Evolutionary conservation across 2,329 filamentous ascomycete genomes (phyloP).

Genomic region (Diaporthe citri): DNA sequence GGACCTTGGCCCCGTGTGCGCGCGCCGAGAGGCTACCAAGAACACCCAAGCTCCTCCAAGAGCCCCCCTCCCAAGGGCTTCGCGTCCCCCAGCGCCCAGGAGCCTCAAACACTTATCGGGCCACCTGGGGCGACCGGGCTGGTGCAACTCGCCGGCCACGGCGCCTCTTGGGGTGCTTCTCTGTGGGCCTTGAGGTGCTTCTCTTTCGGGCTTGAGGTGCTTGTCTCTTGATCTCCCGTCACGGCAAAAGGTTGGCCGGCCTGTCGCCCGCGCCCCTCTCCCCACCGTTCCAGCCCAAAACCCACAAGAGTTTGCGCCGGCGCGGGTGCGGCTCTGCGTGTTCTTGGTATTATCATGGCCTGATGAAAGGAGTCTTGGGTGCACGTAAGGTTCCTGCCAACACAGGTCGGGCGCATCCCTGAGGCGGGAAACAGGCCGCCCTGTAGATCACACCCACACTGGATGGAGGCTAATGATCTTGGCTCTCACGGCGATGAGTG

Average conservation of each 20-base stretch:
- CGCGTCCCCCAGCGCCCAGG: neutral
- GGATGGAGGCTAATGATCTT: constrained; percentile 19
- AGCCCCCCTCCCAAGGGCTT: neutral
- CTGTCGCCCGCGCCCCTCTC: too few relatives aligned
- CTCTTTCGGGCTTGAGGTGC: neutral
- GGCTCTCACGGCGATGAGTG: neutral
- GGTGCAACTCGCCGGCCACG: neutral
- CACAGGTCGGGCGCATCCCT: neutral
- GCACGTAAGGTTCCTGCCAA: neutral
- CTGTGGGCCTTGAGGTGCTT: neutral
- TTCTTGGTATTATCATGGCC: constrained; percentile 21
- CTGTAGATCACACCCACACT: constrained; percentile 8
- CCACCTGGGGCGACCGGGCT: neutral
- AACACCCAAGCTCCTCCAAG: neutral
- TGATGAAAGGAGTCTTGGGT: constrained; percentile 27
- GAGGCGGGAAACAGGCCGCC: neutral
- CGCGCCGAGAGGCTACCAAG: constrained; percentile 20
- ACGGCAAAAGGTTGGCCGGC: neutral
- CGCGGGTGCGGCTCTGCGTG: neutral
- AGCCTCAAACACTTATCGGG: neutral
- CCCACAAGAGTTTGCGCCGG: neutral
- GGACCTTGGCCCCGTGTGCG: neutral
- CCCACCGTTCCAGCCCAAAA: neutral
- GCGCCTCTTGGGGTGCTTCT: neutral
- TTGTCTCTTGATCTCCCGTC: constrained; percentile 3